Conservation (phyloP, 305 asterid genomes). For the Coffea humblotiana region DNA sequence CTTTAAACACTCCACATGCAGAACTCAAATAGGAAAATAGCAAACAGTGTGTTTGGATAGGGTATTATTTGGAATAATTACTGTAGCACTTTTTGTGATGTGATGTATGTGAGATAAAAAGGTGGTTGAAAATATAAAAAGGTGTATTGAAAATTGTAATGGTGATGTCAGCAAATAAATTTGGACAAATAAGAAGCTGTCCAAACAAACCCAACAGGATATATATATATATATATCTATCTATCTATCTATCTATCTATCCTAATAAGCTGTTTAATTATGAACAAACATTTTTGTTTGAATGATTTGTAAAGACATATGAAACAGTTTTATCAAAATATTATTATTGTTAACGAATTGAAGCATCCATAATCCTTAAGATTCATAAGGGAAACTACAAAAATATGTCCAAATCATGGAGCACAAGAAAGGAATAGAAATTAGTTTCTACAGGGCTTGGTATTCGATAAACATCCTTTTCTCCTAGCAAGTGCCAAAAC, state of each 20-base stretch:
- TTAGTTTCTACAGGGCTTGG: neutral
- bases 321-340: neutral
- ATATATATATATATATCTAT: too few species aligned
- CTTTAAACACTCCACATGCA: neutral
- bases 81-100: too few species aligned
- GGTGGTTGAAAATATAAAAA: too few species aligned
- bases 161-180: too few species aligned
- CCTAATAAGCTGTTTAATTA: neutral
- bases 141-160: too few species aligned
- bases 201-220: too few species aligned
- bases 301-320: neutral
- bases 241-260: too few species aligned
- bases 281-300: neutral
- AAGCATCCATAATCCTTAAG: neutral
- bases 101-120: too few species aligned
- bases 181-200: too few species aligned
- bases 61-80: too few species aligned
- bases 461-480: neutral
- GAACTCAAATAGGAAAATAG: neutral
- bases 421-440: neutral
- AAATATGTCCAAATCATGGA: neutral
- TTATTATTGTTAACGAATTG: neutral
- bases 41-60: neutral
- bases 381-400: neutral
- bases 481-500: neutral